Conservation (phyloP, 768 basidiomycete species). For the Leccinum variicolor region DNA sequence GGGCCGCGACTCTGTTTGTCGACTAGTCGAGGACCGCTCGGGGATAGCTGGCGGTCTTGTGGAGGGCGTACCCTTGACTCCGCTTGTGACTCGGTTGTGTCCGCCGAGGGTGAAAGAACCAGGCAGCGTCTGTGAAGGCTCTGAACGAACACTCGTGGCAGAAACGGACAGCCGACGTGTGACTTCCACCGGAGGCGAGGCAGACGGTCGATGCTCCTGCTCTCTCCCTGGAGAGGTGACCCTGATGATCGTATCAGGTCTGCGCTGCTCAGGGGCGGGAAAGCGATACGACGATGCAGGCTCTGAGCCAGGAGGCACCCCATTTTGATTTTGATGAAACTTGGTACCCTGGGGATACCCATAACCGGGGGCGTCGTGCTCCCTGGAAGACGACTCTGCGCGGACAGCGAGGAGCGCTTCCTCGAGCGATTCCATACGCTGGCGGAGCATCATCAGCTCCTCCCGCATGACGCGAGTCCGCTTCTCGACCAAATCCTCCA, state of each 20-base stretch:
- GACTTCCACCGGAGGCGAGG: slow-evolving; percentile 46
- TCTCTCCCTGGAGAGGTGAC: slow-evolving; percentile 43
- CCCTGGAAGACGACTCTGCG: slow-evolving; percentile 18
- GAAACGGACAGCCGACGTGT: slow-evolving; percentile 47
- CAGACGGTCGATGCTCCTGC: slow-evolving; percentile 38
- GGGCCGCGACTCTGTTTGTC: slow-evolving; percentile 23
- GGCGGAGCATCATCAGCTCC: slow-evolving; percentile 58
- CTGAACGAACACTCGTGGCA: slow-evolving; percentile 40
- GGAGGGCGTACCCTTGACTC: slow-evolving; percentile 20
- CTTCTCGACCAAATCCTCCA: slow-evolving; percentile 61
- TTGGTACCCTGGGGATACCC: slow-evolving; percentile 21
- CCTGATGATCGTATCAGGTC: slow-evolving; percentile 34
- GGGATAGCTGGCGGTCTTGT: slow-evolving; percentile 14
- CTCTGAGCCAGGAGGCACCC: slow-evolving; percentile 28
- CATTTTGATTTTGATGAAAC: slow-evolving; percentile 43
- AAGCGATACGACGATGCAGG: slow-evolving; percentile 45
- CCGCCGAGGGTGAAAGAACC: slow-evolving; percentile 16
- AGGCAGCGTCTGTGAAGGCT: slow-evolving; percentile 30
- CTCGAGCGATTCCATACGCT: slow-evolving; percentile 70
- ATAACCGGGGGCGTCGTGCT: slow-evolving; percentile 12
- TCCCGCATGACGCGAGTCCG: slow-evolving; percentile 54
- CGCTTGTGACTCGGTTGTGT: slow-evolving; percentile 18
- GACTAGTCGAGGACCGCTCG: slow-evolving; percentile 18
- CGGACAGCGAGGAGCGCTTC: slow-evolving; percentile 35
- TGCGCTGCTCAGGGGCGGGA: slow-evolving; percentile 37